Evolutionary conservation across 2,329 filamentous ascomycete genomes (phyloP).

Genomic region (Capronia epimyces): DNA sequence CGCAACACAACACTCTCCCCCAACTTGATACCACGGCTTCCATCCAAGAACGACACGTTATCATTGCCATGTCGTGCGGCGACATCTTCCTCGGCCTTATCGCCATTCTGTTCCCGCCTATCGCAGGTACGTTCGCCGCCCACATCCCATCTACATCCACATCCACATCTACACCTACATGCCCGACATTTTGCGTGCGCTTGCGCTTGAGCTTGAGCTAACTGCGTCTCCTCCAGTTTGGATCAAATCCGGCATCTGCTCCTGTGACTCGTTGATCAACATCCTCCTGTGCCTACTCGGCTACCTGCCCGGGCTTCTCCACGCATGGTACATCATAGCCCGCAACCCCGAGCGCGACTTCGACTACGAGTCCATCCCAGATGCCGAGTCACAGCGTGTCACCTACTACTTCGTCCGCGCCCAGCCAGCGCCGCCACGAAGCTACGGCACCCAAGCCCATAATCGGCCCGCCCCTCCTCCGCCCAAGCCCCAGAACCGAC

Average conservation of each 20-base stretch:
- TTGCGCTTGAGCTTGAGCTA: no score
- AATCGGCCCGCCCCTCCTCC: conserved; percentile 28
- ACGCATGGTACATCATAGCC: conserved; percentile 97
- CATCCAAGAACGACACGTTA: conserved; percentile 1
- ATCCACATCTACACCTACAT: no score
- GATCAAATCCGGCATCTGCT: conserved; percentile 93
- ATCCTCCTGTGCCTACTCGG: conserved; percentile 78
- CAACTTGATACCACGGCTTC: neutral
- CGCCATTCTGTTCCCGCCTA: conserved; percentile 37
- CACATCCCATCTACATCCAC: neutral
- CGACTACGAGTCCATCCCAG: conserved; percentile 59
- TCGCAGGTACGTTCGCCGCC: conserved; percentile 48
- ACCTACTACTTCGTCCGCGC: conserved; percentile 71
- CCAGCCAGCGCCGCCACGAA: conserved; percentile 35
- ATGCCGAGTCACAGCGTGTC: conserved; percentile 55
- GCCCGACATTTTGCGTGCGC: conserved; percentile 2
- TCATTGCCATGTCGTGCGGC: conserved; percentile 33
- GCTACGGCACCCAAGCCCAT: conserved; percentile 37
- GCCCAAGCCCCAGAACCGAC: conserved; percentile 27
- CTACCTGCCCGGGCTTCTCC: conserved; percentile 79
- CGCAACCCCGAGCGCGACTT: conserved; percentile 71
- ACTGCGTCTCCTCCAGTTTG: conserved; percentile 58
- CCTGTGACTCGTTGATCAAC: conserved; percentile 89
- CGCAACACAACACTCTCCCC: neutral
- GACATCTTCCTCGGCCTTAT: conserved; percentile 40